These are phyloP conservation scores for Aspergillus eucalypticola DNA, from an alignment of 2,329 filamentous ascomycete species.

Conservation along the genomic window DNA sequence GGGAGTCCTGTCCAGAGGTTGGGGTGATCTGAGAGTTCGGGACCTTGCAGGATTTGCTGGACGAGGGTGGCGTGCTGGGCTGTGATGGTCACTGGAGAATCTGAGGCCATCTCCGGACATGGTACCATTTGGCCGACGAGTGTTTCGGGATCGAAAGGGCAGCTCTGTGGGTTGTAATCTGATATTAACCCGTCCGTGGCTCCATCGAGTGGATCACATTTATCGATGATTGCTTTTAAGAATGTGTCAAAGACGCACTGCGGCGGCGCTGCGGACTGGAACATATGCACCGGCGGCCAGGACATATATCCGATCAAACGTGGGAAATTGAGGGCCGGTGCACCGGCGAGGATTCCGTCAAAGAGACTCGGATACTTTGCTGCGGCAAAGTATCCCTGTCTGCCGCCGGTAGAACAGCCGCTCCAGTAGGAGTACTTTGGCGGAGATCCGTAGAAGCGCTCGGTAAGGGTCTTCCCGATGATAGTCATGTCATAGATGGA, in stretches of 20 bases:
- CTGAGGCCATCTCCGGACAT: not conserved
- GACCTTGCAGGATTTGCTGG: constrained; percentile 6
- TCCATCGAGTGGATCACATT: constrained; percentile 30
- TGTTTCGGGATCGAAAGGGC: not conserved
- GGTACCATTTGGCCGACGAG: not conserved
- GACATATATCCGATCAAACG: constrained; percentile 8
- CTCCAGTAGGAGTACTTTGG: constrained; percentile 7
- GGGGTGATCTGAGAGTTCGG: not conserved
- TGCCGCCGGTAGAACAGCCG: constrained; percentile 24
- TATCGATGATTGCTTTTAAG: constrained; percentile 10
- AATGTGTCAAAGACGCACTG: constrained; percentile 17
- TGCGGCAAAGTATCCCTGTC: constrained; percentile 21
- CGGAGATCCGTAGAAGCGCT: constrained; percentile 5
- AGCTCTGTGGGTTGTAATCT: constrained; percentile 1
- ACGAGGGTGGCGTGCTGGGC: constrained; percentile 1
- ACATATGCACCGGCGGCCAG: constrained; percentile 20
- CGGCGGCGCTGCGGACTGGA: constrained; percentile 9
- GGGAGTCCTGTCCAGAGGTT: constrained; percentile 9
- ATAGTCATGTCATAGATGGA: constrained; percentile 9
- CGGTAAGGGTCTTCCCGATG: constrained; percentile 7
- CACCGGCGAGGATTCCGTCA: constrained; percentile 28
- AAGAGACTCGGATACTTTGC: constrained; percentile 23
- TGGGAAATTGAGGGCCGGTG: constrained; percentile 19
- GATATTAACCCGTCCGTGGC: constrained; percentile 28
- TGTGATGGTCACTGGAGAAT: not conserved